Percentiles rank a stretch among this genome's conserved stretches.
phyloP scores from a whole-genome alignment of 2,329 filamentous ascomycete species.

The Stachybotrys echinatus region DNA sequence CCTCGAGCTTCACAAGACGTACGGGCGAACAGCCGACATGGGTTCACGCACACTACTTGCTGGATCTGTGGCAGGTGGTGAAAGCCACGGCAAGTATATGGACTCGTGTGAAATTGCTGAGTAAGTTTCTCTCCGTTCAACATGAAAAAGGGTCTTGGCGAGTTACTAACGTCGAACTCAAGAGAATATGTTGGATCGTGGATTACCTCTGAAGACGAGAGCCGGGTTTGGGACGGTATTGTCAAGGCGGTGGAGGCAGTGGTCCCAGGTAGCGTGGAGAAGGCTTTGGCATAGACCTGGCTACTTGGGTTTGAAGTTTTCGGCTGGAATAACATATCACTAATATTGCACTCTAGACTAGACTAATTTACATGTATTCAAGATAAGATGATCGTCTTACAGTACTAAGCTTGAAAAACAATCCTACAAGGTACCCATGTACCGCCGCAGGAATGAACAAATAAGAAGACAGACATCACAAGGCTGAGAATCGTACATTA shows the following conservation, averaged over 20 bases:
- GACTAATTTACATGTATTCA: too few relatives aligned
- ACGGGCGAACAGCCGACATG: constrained; percentile 17
- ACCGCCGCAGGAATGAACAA: too few relatives aligned
- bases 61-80: constrained; percentile 14
- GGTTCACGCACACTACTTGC: constrained; percentile 22
- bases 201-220: constrained; percentile 11
- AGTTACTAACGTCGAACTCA: too few relatives aligned
- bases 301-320: too few relatives aligned
- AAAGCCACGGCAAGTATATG: constrained; percentile 20
- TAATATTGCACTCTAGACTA: too few relatives aligned
- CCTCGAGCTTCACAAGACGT: not conserved
- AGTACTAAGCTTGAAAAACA: too few relatives aligned
- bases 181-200: constrained; percentile 11
- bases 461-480: too few relatives aligned
- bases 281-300: constrained; percentile 1
- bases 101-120: constrained; percentile 19
- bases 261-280: constrained; percentile 18
- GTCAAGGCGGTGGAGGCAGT: constrained; percentile 18
- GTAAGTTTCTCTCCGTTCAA: constrained; percentile 10
- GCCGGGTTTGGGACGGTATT: constrained; percentile 20
- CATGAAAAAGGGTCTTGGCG: constrained; percentile 8
- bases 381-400: too few relatives aligned
- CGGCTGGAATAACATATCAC: too few relatives aligned
- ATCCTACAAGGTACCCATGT: too few relatives aligned
- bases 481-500: too few relatives aligned